Base-by-base conservation (phyloP, 768 basidiomycete species). In the Russula foetens region DNA sequence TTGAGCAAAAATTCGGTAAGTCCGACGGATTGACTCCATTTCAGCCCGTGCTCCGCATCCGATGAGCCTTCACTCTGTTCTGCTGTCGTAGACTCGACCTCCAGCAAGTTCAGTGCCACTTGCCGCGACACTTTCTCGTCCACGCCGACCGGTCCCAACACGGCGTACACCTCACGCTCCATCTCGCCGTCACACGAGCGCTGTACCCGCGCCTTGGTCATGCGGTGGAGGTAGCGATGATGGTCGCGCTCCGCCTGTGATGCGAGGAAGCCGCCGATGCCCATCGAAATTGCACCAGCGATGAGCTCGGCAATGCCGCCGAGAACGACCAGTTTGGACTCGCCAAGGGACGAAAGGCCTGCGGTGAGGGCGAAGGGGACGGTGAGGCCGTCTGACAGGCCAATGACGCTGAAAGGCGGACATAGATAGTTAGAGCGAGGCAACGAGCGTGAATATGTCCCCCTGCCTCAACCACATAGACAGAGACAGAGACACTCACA, bases 221-320 rank as follows among this genome's bases (percentile, higher is more conserved):
- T 81, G 41, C 81, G 79, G 29, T 79, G 82, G 31, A 88, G 82
- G 74, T 89, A 97, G 48, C 85, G 88, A 71, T 88, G 95, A 73
- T 97, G 90, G 71, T 98, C 96, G 48, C 94, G 86, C 73, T 99
- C 97, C 31, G 96, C 88, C 73, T 99, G 92, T 1, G 95, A 93
- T 3, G 94, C 94, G 51, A 99, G 86, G 80, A 96, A 98, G 21
- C 96, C 96, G 55, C 97, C 97, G 43, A 99, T 90, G 62, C 97
- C 97, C 96, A 99, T 99, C 2, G 90, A 93, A 48, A 98, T 90
- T 14, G 95, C 91, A 7, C 97, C 97, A 1, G 95, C 92, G 59
- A 96, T 92, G 66, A 99, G 86, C 71, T 99, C 97, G 1, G 97
- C 96, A 38, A 97, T 75, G 17, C 97, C 97, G 56, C 93, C 96